Percentiles rank a stretch among this genome's conserved stretches.
phyloP scores from a whole-genome alignment of 2,329 filamentous ascomycete genomes.

The Cytospora piceicola region DNA sequence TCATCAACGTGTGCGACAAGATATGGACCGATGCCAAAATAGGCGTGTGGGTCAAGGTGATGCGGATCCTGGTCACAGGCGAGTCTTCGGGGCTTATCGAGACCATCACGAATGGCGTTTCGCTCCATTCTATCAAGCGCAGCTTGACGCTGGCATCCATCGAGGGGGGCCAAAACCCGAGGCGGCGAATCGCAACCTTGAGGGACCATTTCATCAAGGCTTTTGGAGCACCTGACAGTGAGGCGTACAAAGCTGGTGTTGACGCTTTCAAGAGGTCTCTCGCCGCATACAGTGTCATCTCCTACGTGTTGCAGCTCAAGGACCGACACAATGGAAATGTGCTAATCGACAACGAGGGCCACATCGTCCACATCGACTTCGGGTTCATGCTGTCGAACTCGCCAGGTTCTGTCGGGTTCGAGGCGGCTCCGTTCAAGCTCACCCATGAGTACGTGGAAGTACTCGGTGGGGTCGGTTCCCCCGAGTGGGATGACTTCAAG shows the following conservation, averaged over 20 bases:
- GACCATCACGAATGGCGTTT: slow-evolving; percentile 86
- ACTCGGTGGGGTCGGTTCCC: slow-evolving; percentile 71
- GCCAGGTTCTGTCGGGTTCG: slow-evolving; percentile 81
- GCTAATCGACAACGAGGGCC: slow-evolving; percentile 81
- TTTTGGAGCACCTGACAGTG: slow-evolving; percentile 71
- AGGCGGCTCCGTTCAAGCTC: slow-evolving; percentile 85
- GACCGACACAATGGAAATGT: slow-evolving; percentile 88
- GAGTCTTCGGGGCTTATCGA: slow-evolving; percentile 85
- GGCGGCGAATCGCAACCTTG: slow-evolving; percentile 76
- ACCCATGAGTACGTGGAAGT: slow-evolving; percentile 84
- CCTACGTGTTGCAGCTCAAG: slow-evolving; percentile 82
- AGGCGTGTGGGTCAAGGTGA: slow-evolving; percentile 85
- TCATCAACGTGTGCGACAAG: slow-evolving; percentile 79
- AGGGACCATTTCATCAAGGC: slow-evolving; percentile 82
- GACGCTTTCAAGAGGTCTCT: slow-evolving; percentile 82
- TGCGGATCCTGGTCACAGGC: slow-evolving; percentile 84
- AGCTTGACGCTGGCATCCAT: slow-evolving; percentile 77
- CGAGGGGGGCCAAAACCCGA: slow-evolving; percentile 72
- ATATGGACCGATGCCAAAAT: slow-evolving; percentile 78
- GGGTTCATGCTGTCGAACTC: slow-evolving; percentile 90
- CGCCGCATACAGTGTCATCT: slow-evolving; percentile 84
- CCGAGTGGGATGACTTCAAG: slow-evolving; percentile 77
- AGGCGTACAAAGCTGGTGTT: slow-evolving; percentile 71
- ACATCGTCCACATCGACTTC: slow-evolving; percentile 88
- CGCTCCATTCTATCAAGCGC: slow-evolving; percentile 82